Evolutionary conservation across 2,329 filamentous ascomycete genomes (phyloP), one percentile per base, ranked within the genome.

Genomic region (Herpomyces periplanetae): DNA sequence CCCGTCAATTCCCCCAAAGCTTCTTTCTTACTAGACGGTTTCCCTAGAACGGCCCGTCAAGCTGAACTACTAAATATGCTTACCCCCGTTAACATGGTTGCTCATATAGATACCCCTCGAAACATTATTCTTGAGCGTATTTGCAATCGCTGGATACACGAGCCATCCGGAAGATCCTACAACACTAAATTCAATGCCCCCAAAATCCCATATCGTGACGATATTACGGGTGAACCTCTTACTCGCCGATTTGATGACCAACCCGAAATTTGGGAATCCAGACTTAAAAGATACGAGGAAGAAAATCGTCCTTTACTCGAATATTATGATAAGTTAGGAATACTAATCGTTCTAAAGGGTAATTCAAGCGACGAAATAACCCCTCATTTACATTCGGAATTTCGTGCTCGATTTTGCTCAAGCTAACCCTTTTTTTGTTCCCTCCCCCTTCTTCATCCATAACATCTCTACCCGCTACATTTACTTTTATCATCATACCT

Each of bases 1-100:
- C 42, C 59, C 18, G 51, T 80, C 16, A 50, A 62, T 25, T 64
- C 71, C 0, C 44, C 55, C 1, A n/a, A n/a, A n/a, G 69, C 71
- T 5, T 87, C 71, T 1, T 91, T 88, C 37, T 64, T 96, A 26
- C 61, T 96, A 20, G 80, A 96, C 35, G 80, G 80, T 8, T 96
- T 91, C 39, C 80, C 80, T 2, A 63, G 80, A 27, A 96, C 68
- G 4, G 63, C 65, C 1, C 34, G 44, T 3, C 80, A 96, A 40
- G 80, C 73, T 11, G 37, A 42, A 16, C 59, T 59, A 22, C 51
- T 91, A 18, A 71, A 85, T 34, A 42, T 45, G 17, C 48, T 88
- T 13, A 53, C 91, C 13, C 71, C 75, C n/a, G 73, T 96, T 36
- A 96, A 96, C 39, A 52, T 88, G 24, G 80, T 71, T 18, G 61